Evolutionary conservation across 2,329 filamentous ascomycete genomes (phyloP).

Genomic region (Cladobotryum protrusum): DNA sequence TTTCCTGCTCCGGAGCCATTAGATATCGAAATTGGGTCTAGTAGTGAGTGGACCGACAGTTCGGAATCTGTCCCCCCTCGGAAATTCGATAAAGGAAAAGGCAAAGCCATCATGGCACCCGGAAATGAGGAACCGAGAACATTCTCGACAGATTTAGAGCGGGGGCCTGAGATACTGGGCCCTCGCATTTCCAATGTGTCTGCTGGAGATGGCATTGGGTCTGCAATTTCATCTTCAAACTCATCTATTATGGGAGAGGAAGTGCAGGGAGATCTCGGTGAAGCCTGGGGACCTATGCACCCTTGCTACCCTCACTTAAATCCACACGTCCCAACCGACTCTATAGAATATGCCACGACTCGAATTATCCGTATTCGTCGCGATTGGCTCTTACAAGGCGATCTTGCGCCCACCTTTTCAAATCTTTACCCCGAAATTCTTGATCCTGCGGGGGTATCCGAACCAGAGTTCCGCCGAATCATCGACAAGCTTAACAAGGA

Average conservation of each 20-base stretch:
- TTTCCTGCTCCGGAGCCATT: conserved; percentile 15
- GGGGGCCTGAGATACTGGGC: conserved; percentile 42
- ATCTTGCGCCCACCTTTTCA: conserved; percentile 86
- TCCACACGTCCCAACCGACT: conserved; percentile 76
- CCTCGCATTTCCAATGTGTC: conserved; percentile 44
- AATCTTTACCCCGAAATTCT: conserved; percentile 96
- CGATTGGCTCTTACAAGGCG: conserved; percentile 86
- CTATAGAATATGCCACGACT: conserved; percentile 67
- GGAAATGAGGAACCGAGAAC: conserved; percentile 29
- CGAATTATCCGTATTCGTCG: conserved; percentile 86
- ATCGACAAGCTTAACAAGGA: conserved; percentile 77
- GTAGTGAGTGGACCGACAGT: conserved; percentile 1
- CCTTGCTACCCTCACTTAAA: conserved; percentile 93
- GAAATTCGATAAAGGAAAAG: conserved; percentile 43
- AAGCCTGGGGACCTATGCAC: conserved; percentile 88
- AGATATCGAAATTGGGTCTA: conserved; percentile 10
- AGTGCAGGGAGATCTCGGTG: conserved; percentile 59
- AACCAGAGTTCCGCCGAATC: conserved; percentile 78
- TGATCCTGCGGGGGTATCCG: conserved; percentile 72
- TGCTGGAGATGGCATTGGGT: conserved; percentile 46
- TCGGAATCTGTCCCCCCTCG: neutral
- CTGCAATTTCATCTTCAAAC: conserved; percentile 49
- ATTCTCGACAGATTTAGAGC: conserved; percentile 49
- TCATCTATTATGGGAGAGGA: conserved; percentile 60
- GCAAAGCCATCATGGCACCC: conserved; percentile 40